Conservation (phyloP, 2,329 filamentous ascomycete genomes). For the Microdochium nivale region DNA sequence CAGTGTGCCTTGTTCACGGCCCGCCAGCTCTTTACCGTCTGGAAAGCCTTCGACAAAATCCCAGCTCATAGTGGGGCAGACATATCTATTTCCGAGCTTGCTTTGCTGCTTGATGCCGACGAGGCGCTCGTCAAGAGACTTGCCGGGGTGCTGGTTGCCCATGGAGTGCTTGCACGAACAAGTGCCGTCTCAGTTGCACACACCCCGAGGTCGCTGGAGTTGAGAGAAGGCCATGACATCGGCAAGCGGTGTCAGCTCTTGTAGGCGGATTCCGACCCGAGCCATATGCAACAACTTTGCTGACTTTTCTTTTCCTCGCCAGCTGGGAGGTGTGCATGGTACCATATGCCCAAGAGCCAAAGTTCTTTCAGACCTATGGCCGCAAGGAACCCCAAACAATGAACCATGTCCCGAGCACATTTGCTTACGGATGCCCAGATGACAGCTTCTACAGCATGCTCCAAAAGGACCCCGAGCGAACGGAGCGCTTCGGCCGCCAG, state of each 20-base stretch:
- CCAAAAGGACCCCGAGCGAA: slow-evolving; percentile 11
- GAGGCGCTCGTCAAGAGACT: slow-evolving; percentile 13
- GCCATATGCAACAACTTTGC: slow-evolving; percentile 13
- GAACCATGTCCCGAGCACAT: slow-evolving; percentile 17
- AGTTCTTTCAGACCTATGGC: slow-evolving; percentile 23
- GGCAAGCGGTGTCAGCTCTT: slow-evolving; percentile 1
- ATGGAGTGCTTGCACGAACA: not conserved
- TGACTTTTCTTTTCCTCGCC: slow-evolving; percentile 10
- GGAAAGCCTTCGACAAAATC: slow-evolving; percentile 22
- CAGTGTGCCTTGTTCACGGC: not conserved
- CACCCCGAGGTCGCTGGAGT: slow-evolving; percentile 7
- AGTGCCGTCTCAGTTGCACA: not conserved
- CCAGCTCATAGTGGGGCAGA: slow-evolving; percentile 9
- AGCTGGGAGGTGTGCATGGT: slow-evolving; percentile 7
- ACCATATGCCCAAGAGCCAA: slow-evolving; percentile 5
- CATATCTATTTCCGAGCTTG: slow-evolving; percentile 19
- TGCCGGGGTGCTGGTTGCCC: not conserved
- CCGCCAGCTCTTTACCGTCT: slow-evolving; percentile 17
- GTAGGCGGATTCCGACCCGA: not conserved
- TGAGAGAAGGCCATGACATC: slow-evolving; percentile 2
- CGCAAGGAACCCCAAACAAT: slow-evolving; percentile 18
- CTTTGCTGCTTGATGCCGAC: slow-evolving; percentile 16
- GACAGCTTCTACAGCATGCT: slow-evolving; percentile 22
- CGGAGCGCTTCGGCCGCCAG: slow-evolving; percentile 15
- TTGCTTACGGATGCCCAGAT: slow-evolving; percentile 17